Evolutionary conservation across 768 basidiomycete genomes (phyloP), one percentile per base, ranked within the genome.

Genomic region (Russula compacta): DNA sequence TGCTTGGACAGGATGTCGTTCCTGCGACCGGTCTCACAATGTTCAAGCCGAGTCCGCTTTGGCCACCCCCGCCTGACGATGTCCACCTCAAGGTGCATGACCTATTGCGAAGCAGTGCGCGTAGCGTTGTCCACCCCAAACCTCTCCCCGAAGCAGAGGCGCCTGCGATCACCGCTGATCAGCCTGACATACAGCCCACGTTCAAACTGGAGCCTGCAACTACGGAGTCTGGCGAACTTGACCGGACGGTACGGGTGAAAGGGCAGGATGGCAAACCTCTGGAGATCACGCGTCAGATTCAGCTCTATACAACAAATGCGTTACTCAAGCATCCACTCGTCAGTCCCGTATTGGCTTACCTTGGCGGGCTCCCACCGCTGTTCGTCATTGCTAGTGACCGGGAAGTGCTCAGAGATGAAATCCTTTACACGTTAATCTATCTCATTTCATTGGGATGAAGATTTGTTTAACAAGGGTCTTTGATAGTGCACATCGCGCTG

Each of bases 341-440:
- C 43, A 93, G 90, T 64, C 87, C 93, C 0, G 83, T 80, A 12
- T 69, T 89, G 64, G 82, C 82, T 0, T 95, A 93, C 72, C 79
- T 99, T 7, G 95, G 95, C 3, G 95, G 95, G 1, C 72, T 99
- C 0, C 92, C 92, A 1, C 95, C 95, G 8, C 69, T 98, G 49
- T 74, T 92, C 33, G 73, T 99, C 61, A 83, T 94, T 65, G 87
- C 85, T 1, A 85, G 95, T 46, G 89, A 97, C 59, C 89, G 87
- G 68, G 95, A 98, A 73, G 92, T 95, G 0, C 73, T 98, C 42
- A 78, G 94, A 53, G 95, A 98, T 69, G 95, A 98, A 71, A 84
- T 91, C 47, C 82, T 97, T 21, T 97, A 92, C 69, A 76, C 81
- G 92, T 89, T 5, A 19, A 17, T 33, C 24, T 36, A 35, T 11